Percentiles rank a stretch among this genome's conserved stretches.
These are phyloP conservation scores for Leccinum olivaceopallidum DNA, from an alignment of 768 basidiomycete genomes.

Conservation along the genomic window DNA sequence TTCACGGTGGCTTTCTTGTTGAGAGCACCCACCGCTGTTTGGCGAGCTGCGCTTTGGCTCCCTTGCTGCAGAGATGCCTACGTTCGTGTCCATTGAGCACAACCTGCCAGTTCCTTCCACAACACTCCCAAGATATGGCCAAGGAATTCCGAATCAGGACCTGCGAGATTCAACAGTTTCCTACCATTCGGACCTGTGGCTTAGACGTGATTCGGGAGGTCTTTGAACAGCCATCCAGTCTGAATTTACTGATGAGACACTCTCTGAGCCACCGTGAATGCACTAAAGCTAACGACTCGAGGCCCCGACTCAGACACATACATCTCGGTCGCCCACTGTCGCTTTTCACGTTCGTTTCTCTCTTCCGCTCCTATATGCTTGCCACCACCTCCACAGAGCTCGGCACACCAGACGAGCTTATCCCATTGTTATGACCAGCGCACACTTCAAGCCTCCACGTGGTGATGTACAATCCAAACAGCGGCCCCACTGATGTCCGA, in stretches of 20 bases:
- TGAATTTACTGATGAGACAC: conserved; percentile 45
- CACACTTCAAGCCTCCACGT: too few relatives aligned
- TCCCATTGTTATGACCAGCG: too few relatives aligned
- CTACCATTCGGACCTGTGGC: conserved; percentile 50
- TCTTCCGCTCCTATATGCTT: too few relatives aligned
- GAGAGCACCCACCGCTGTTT: conserved; percentile 38
- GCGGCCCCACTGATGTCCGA: too few relatives aligned
- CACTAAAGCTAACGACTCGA: conserved; percentile 64
- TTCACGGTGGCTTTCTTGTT: too few relatives aligned
- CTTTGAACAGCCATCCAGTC: conserved; percentile 64
- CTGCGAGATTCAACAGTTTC: conserved; percentile 65
- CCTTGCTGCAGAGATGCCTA: conserved; percentile 64
- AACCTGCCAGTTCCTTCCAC: conserved; percentile 47
- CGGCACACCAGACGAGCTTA: too few relatives aligned
- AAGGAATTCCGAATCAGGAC: conserved; percentile 55
- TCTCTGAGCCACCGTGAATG: conserved; percentile 62
- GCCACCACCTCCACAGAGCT: too few relatives aligned
- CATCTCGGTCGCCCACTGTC: too few relatives aligned
- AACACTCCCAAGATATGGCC: conserved; percentile 48
- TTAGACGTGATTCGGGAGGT: conserved; percentile 67
- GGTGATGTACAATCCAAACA: too few relatives aligned
- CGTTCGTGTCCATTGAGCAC: conserved; percentile 69
- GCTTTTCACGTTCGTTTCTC: too few relatives aligned
- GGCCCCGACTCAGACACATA: too few relatives aligned
- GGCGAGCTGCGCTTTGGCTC: conserved; percentile 61